A percentile compares a stretch with the other conserved stretches of the same genome.
Evolutionary conservation across 352 stramenopile genomes (phyloP).

Genomic region (Globisporangium recalcitrans): DNA sequence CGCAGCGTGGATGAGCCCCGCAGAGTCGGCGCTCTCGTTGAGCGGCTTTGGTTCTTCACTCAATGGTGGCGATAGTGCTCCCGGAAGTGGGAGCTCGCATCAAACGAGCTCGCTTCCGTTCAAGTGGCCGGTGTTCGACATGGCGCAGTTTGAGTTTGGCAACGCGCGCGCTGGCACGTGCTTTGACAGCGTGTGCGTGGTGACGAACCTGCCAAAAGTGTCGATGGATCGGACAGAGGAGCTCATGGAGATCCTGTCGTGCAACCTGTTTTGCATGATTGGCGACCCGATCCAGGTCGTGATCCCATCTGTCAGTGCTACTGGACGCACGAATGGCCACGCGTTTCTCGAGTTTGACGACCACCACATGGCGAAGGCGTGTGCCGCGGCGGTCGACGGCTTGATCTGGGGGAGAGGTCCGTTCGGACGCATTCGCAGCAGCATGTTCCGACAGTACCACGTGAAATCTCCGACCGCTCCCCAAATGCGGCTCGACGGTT

Average conservation of each 20-base stretch:
- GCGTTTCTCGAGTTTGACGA: slow-evolving; percentile 85
- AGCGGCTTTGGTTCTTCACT: background rate
- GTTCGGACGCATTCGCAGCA: slow-evolving; percentile 59
- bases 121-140: slow-evolving; percentile 87
- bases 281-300: slow-evolving; percentile 80
- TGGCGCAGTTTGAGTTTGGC: slow-evolving; percentile 86
- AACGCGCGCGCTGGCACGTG: slow-evolving; percentile 70
- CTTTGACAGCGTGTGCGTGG: slow-evolving; percentile 78
- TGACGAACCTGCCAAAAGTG: slow-evolving; percentile 81
- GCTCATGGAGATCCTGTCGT: slow-evolving; percentile 69
- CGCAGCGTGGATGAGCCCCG: background rate
- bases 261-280: slow-evolving; percentile 75
- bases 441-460: slow-evolving; percentile 78
- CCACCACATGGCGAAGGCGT: slow-evolving; percentile 46
- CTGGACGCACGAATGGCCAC: slow-evolving; percentile 64
- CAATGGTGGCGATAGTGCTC: background rate
- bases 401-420: slow-evolving; percentile 62
- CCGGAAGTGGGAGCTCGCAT: background rate
- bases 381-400: slow-evolving; percentile 56
- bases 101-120: slow-evolving; percentile 38
- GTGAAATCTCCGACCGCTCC: slow-evolving; percentile 43
- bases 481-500: slow-evolving; percentile 5
- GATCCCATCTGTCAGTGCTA: slow-evolving; percentile 57
- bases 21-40: background rate
- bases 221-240: slow-evolving; percentile 66